phyloP scores from a whole-genome alignment of 345 rosid genomes.

The Conringia planisiliqua region DNA sequence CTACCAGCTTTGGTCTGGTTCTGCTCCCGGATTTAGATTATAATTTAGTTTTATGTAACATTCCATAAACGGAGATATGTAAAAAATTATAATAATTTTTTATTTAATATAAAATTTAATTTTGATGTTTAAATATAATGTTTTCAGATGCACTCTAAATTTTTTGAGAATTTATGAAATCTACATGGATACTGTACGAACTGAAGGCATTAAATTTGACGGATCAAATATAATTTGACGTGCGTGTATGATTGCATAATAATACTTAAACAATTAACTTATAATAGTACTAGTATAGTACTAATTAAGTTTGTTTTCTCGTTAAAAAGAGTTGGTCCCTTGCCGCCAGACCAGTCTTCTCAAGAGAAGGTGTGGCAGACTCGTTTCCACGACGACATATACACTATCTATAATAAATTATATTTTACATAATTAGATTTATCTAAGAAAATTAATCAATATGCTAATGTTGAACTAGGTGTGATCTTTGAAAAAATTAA shows the following conservation, averaged over 20 bases:
- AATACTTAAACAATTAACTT: not conserved
- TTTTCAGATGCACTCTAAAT: no score
- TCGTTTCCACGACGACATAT: constrained; percentile 27
- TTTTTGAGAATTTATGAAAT: no score
- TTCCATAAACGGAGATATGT: no score
- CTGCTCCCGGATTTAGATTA: no score
- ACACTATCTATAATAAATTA: not conserved
- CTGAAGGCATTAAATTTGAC: no score
- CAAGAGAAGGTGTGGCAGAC: constrained; percentile 17
- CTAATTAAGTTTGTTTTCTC: constrained; percentile 1
- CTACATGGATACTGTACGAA: no score
- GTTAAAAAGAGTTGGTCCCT: constrained; percentile 13
- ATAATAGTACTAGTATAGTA: not conserved
- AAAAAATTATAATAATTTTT: no score
- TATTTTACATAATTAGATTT: not conserved
- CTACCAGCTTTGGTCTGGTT: no score
- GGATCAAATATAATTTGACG: not conserved
- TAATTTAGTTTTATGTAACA: no score
- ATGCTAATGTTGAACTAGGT: not conserved
- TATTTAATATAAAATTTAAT: no score
- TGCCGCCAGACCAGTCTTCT: constrained; percentile 25
- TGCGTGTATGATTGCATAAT: constrained; percentile 4
- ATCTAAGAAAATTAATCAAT: not conserved
- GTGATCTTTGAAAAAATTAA: not conserved
- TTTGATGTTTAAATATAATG: no score